These are phyloP conservation scores for Kluyveromyces wickerhamii DNA, from an alignment of 805 yeast species.

Conservation along the genomic window DNA sequence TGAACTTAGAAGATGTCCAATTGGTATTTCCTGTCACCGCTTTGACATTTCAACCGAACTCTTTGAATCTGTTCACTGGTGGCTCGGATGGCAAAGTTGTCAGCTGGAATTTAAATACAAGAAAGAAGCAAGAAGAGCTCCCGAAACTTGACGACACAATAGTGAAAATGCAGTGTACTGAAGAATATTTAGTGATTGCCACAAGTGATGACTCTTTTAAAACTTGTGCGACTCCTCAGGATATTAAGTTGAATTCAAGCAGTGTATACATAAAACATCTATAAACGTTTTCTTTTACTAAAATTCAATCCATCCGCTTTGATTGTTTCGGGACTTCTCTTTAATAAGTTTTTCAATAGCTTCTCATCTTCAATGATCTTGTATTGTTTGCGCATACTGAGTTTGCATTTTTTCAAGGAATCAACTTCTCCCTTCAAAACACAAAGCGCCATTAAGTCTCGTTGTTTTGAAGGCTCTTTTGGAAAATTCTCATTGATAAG, in stretches of 20 bases:
- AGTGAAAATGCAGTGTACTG: conserved; percentile 31
- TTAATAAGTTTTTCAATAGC: conserved; percentile 49
- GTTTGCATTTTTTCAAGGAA: conserved; percentile 37
- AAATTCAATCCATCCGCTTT: too few relatives aligned
- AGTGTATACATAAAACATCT: conserved; percentile 16
- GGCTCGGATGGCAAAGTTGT: conserved; percentile 88
- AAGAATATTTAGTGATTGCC: conserved; percentile 34
- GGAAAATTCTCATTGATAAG: conserved; percentile 20
- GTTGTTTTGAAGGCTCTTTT: conserved; percentile 16
- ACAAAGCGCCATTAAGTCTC: conserved; percentile 41
- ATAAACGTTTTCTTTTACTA: conserved; percentile 5
- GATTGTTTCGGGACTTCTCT: too few relatives aligned
- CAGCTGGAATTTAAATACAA: conserved; percentile 82
- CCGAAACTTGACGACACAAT: conserved; percentile 42
- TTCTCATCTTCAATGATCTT: conserved; percentile 50
- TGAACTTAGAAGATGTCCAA: conserved; percentile 38
- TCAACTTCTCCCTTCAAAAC: conserved; percentile 50
- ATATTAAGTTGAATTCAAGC: conserved; percentile 20
- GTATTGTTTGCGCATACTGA: conserved; percentile 25
- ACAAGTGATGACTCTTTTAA: conserved; percentile 44
- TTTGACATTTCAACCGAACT: conserved; percentile 66
- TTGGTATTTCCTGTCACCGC: conserved; percentile 71
- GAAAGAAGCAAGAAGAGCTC: conserved; percentile 67
- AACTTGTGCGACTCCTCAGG: conserved; percentile 25
- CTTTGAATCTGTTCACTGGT: conserved; percentile 77